phyloP scores from a whole-genome alignment of 2,329 filamentous ascomycete genomes.

The Stagonosporopsis vannaccii region DNA sequence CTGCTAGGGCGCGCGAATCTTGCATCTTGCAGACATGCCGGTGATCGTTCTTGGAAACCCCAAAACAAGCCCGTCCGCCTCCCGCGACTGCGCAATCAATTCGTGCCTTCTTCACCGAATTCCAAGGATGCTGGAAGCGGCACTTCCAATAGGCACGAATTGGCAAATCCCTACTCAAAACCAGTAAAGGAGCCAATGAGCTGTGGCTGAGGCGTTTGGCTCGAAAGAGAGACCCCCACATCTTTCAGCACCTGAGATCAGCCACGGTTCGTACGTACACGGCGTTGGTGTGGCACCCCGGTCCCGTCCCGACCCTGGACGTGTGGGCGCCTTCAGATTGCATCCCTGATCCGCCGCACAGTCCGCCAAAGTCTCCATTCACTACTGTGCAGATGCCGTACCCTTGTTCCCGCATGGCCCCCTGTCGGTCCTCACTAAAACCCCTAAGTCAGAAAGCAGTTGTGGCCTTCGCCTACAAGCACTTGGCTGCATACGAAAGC shows the following conservation, averaged over 20 bases:
- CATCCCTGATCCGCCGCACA: slow-evolving; percentile 39
- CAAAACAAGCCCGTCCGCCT: background rate
- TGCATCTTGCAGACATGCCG: slow-evolving; percentile 10
- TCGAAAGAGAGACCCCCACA: slow-evolving; percentile 39
- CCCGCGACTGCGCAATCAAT: background rate
- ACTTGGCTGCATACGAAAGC: slow-evolving; percentile 46
- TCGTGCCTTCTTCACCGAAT: slow-evolving; percentile 7
- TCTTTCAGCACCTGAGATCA: slow-evolving; percentile 40
- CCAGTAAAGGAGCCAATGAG: slow-evolving; percentile 31
- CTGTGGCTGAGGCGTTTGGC: slow-evolving; percentile 36
- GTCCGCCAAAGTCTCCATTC: slow-evolving; percentile 33
- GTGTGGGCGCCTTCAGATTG: slow-evolving; percentile 34
- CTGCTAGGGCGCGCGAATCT: slow-evolving; percentile 12
- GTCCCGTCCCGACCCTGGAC: slow-evolving; percentile 34
- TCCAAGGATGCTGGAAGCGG: background rate
- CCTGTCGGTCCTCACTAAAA: slow-evolving; percentile 41
- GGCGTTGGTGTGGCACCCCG: slow-evolving; percentile 33
- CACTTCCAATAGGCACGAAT: slow-evolving; percentile 21
- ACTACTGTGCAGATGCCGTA: slow-evolving; percentile 24
- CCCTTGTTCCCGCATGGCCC: slow-evolving; percentile 29
- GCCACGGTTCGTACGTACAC: slow-evolving; percentile 34
- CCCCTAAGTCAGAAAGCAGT: slow-evolving; percentile 39
- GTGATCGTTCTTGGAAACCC: background rate
- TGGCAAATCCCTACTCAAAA: slow-evolving; percentile 13
- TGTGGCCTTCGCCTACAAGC: slow-evolving; percentile 34